These are phyloP conservation scores for Fusarium bulbicola DNA, from an alignment of 2,329 filamentous ascomycete species.

Conservation along the genomic window DNA sequence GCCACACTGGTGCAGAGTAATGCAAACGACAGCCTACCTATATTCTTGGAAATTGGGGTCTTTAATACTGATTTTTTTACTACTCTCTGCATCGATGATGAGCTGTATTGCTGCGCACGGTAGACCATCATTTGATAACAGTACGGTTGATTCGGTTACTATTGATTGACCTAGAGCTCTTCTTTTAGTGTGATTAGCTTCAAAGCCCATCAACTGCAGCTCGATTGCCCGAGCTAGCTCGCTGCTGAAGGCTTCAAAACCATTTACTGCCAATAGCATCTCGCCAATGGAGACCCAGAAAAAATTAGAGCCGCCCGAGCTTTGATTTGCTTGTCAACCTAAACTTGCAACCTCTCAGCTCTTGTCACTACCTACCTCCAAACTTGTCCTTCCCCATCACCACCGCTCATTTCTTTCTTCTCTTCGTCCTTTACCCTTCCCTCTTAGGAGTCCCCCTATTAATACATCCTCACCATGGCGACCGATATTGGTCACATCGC, in stretches of 20 bases:
- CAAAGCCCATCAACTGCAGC: constrained; percentile 17
- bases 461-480: constrained; percentile 58
- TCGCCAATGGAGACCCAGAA: constrained; percentile 16
- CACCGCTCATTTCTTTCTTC: constrained; percentile 32
- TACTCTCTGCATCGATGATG: background rate
- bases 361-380: constrained; percentile 27
- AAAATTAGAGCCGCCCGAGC: constrained; percentile 22
- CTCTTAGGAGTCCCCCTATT: constrained; percentile 9
- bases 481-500: constrained; percentile 70
- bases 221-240: background rate
- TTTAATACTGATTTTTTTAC: background rate
- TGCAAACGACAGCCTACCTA: background rate
- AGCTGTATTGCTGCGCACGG: background rate
- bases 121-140: background rate
- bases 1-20: background rate
- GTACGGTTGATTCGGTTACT: background rate
- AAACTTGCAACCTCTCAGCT: constrained; percentile 17
- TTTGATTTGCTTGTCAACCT: constrained; percentile 28
- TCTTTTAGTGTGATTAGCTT: constrained; percentile 12
- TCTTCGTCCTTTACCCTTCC: constrained; percentile 24
- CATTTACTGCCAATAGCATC: constrained; percentile 3
- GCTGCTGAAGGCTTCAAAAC: background rate
- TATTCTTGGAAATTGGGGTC: background rate
- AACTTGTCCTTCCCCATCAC: constrained; percentile 31
- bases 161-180: background rate